Evolutionary conservation across 2,329 filamentous ascomycete species (phyloP), one percentile per base, ranked within the genome.

Genomic region (Cladobotryum protrusum): DNA sequence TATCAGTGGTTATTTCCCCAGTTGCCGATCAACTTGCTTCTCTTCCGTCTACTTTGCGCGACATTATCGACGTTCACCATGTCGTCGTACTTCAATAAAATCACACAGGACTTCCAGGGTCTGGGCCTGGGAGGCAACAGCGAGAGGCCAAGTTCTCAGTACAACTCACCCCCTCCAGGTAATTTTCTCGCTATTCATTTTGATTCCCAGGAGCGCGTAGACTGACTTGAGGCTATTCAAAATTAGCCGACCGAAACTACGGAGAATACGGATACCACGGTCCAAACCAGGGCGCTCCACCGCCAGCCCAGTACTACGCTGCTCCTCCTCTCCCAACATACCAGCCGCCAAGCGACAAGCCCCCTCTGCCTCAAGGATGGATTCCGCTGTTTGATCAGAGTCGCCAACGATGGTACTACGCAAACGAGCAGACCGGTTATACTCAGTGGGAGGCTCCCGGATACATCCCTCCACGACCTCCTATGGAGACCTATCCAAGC

Each of bases 401-500:
- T 51, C 70, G 74, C 52, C 78, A 83, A 60, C 78, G 79, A 49
- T 85, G 79, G 70, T 86, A 79, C 68, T 87, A 83, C 60, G 72
- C 81, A 50, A 81, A 86, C 63, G 69, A 79, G 50, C 71, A 77
- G 43, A 79, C 79, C 12, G 80, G 81, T 17, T 76, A 74, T 51
- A 77, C 79, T 0, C 82, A 86, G 64, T 86, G 83, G 83, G 80
- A 85, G 54, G 71, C 74, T 14, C 81, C 83, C 3, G 66, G 67
- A 12, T 61, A 64, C 45, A 57, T 58, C 2, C 49, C 53, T 11
- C 55, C 61, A 7, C 54, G 58, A 15, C 55, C 59, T 49, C 56
- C 55, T 11, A 54, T 54, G 43, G 53, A 58, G 14, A 56, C 54
- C 13, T 52, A 54, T 11, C 56, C 59, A 8, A 56, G 57, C 20